A percentile compares a stretch with the other conserved stretches of the same genome.
Evolutionary conservation across 1,284 basidiomycete species (phyloP).

Genomic region (Trichosporon ovoides): DNA sequence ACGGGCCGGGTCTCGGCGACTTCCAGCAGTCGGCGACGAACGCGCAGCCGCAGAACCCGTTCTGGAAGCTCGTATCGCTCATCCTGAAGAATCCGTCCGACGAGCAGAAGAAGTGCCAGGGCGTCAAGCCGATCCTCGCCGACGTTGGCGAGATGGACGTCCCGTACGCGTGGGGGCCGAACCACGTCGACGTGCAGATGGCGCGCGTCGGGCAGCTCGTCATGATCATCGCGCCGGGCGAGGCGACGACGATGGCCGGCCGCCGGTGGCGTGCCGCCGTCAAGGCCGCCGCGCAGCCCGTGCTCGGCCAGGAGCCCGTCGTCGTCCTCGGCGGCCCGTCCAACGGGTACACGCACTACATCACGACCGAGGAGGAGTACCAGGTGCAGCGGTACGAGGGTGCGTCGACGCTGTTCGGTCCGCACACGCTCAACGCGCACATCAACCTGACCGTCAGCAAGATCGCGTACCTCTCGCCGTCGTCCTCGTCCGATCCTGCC

Average conservation of each 20-base stretch:
- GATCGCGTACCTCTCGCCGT: conserved; percentile 8
- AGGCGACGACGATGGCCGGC: conserved; percentile 17
- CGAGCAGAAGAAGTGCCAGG: conserved; percentile 16
- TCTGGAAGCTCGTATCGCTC: conserved; percentile 11
- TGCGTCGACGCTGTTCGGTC: conserved; percentile 17
- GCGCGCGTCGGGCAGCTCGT: conserved; percentile 18
- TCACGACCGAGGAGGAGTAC: conserved; percentile 17
- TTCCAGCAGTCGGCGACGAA: conserved; percentile 8
- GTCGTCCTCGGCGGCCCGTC: conserved; percentile 20
- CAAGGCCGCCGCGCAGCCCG: not conserved
- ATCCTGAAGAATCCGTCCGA: not conserved
- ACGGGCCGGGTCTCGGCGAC: conserved; percentile 14
- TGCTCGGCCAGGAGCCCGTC: conserved; percentile 9
- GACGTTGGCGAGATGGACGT: conserved; percentile 16
- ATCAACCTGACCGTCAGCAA: conserved; percentile 14
- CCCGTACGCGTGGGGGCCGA: conserved; percentile 16
- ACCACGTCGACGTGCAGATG: conserved; percentile 15
- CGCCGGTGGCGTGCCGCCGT: conserved; percentile 15
- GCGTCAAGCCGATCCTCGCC: conserved; percentile 15
- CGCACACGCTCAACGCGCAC: conserved; percentile 13
- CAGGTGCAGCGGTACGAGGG: conserved; percentile 20
- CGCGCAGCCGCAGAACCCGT: conserved; percentile 8
- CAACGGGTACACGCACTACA: conserved; percentile 16
- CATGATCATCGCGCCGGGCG: conserved; percentile 15
- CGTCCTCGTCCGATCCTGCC: not conserved